phyloP scores from a whole-genome alignment of 1,284 basidiomycete species.

The Cryptococcus floricola region DNA sequence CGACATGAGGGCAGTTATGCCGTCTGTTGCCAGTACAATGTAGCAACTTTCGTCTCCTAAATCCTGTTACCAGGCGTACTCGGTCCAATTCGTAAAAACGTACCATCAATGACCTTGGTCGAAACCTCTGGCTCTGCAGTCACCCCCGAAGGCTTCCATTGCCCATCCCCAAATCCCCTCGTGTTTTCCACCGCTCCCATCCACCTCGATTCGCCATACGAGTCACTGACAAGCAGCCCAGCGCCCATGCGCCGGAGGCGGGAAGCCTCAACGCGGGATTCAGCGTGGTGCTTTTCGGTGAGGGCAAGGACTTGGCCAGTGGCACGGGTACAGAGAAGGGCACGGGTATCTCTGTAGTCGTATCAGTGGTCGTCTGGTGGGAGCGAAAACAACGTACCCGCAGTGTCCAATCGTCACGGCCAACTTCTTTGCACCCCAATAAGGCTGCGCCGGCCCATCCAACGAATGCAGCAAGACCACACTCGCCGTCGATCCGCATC shows the following conservation, averaged over 20 bases:
- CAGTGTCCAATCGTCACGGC: conserved; percentile 86
- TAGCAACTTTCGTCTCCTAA: conserved; percentile 72
- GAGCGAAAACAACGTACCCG: conserved; percentile 57
- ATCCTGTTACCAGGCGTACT: not conserved
- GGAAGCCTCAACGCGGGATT: conserved; percentile 76
- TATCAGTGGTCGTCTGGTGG: not conserved
- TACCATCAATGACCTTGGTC: conserved; percentile 71
- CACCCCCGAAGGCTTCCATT: conserved; percentile 84
- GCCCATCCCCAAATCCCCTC: conserved; percentile 85
- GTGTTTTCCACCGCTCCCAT: conserved; percentile 96
- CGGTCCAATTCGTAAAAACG: conserved; percentile 11
- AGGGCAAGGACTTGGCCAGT: conserved; percentile 70
- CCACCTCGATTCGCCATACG: conserved; percentile 93
- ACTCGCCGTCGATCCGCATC: conserved; percentile 79
- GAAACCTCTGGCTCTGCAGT: conserved; percentile 93
- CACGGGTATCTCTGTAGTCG: conserved; percentile 74
- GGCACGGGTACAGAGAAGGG: conserved; percentile 71
- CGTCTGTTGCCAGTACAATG: conserved; percentile 79
- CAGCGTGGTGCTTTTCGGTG: conserved; percentile 90
- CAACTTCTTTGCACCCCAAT: conserved; percentile 67
- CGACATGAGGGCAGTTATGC: conserved; percentile 81
- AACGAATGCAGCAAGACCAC: conserved; percentile 84
- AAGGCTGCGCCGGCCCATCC: conserved; percentile 67
- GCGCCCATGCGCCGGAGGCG: conserved; percentile 78
- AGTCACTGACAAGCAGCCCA: conserved; percentile 83